phyloP scores from a whole-genome alignment of 2,329 filamentous ascomycete species.

The Sclerotinia borealis region DNA sequence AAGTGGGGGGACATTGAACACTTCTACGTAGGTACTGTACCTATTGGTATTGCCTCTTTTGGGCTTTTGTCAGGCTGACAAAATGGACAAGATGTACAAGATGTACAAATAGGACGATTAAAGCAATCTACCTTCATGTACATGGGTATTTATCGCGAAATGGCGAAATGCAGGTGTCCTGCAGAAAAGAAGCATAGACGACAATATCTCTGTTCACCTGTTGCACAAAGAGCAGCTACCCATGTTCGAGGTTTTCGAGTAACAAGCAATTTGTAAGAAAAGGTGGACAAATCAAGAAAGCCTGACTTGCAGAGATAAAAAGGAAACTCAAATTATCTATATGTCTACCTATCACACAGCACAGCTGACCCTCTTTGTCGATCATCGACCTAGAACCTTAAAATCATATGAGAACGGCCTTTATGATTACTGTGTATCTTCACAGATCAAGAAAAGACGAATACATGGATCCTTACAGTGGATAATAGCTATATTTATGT shows the following conservation, averaged over 20 bases:
- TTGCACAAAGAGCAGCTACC: conserved; percentile 3
- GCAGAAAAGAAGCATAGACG: conserved; percentile 12
- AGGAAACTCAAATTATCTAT: not conserved
- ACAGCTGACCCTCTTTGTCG: not conserved
- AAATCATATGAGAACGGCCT: not conserved
- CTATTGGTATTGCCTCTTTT: not conserved
- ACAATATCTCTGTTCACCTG: conserved; percentile 5
- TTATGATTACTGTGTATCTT: not conserved
- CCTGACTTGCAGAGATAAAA: not conserved
- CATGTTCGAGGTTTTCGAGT: conserved; percentile 7
- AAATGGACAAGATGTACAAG: not conserved
- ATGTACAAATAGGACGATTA: not conserved
- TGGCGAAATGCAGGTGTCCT: conserved; percentile 11
- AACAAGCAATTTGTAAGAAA: not conserved
- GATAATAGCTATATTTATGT: not conserved
- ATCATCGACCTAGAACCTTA: not conserved
- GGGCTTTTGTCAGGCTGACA: conserved; percentile 1
- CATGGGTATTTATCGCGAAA: conserved; percentile 11
- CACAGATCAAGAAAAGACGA: not conserved
- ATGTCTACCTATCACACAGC: not conserved
- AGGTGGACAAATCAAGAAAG: not conserved
- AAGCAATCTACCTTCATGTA: not conserved
- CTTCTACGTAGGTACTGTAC: not conserved
- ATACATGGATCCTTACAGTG: conserved; percentile 1
- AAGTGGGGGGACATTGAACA: not conserved